Conservation (phyloP, 2,329 filamentous ascomycete species). For the Dactylonectria macrodidyma region DNA sequence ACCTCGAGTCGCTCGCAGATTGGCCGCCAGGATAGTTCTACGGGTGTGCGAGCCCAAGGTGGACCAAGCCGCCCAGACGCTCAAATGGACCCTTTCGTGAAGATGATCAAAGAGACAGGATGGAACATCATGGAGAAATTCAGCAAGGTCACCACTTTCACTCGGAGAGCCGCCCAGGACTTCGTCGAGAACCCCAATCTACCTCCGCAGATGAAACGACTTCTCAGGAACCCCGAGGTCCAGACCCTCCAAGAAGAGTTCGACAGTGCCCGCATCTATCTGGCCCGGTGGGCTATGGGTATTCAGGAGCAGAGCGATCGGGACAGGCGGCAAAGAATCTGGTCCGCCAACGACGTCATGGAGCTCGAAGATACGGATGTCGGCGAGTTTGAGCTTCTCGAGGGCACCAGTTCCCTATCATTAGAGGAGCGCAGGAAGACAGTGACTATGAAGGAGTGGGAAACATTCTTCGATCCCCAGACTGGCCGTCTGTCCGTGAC, state of each 20-base stretch:
- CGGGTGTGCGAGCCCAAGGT: constrained; percentile 45
- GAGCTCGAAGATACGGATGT: constrained; percentile 96
- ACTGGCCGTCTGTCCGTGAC: constrained; percentile 85
- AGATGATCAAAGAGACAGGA: constrained; percentile 92
- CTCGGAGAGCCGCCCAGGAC: constrained; percentile 90
- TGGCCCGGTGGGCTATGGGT: constrained; percentile 98
- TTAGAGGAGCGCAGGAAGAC: constrained; percentile 83
- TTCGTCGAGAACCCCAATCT: constrained; percentile 92
- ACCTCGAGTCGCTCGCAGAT: constrained; percentile 55
- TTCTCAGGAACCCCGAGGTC: constrained; percentile 93
- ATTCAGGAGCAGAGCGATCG: constrained; percentile 97
- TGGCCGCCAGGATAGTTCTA: constrained; percentile 51
- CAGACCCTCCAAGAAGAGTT: constrained; percentile 97
- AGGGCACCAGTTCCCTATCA: constrained; percentile 81
- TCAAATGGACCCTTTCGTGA: constrained; percentile 92
- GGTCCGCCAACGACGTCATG: constrained; percentile 92
- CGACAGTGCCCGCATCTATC: constrained; percentile 93
- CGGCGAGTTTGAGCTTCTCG: constrained; percentile 94
- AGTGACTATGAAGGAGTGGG: constrained; percentile 90
- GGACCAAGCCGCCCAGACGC: constrained; percentile 70
- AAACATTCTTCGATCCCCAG: constrained; percentile 84
- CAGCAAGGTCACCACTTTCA: constrained; percentile 97
- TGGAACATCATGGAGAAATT: constrained; percentile 98
- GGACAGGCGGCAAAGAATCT: constrained; percentile 88
- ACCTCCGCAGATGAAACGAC: constrained; percentile 86